These are phyloP conservation scores for Ceriops tagal DNA, from an alignment of 345 rosid species.

Conservation along the genomic window DNA sequence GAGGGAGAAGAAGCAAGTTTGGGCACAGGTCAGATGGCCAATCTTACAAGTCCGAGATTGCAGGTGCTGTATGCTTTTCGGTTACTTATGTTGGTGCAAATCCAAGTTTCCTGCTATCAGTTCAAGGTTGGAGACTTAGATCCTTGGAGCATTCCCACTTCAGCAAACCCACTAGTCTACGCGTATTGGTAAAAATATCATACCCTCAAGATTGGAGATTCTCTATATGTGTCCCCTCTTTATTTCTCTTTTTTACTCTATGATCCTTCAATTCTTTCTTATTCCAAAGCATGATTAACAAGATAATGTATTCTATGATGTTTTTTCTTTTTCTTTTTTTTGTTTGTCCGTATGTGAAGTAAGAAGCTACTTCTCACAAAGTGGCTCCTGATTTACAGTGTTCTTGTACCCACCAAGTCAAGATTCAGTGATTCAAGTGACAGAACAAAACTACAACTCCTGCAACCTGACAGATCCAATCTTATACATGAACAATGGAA, in stretches of 20 bases:
- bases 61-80: conserved; percentile 26
- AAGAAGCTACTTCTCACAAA: neutral
- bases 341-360: neutral
- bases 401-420: conserved; percentile 97
- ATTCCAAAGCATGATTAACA: too few species aligned
- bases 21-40: conserved; percentile 19
- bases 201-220: conserved; percentile 62
- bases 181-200: conserved; percentile 66
- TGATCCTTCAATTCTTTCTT: conserved; percentile 1
- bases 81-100: conserved; percentile 42
- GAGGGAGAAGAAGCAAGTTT: neutral
- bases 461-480: conserved; percentile 83
- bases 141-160: conserved; percentile 75
- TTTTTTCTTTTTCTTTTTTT: neutral
- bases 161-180: conserved; percentile 55
- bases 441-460: conserved; percentile 43
- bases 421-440: conserved; percentile 83
- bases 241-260: neutral
- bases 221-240: conserved; percentile 34
- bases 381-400: conserved; percentile 37
- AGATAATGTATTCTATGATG: neutral
- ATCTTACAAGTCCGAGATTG: conserved; percentile 18
- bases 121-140: conserved; percentile 80
- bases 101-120: conserved; percentile 42
- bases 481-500: conserved; percentile 79